Evolutionary conservation across 2,329 filamentous ascomycete genomes (phyloP).

Genomic region (Alternaria alternata): DNA sequence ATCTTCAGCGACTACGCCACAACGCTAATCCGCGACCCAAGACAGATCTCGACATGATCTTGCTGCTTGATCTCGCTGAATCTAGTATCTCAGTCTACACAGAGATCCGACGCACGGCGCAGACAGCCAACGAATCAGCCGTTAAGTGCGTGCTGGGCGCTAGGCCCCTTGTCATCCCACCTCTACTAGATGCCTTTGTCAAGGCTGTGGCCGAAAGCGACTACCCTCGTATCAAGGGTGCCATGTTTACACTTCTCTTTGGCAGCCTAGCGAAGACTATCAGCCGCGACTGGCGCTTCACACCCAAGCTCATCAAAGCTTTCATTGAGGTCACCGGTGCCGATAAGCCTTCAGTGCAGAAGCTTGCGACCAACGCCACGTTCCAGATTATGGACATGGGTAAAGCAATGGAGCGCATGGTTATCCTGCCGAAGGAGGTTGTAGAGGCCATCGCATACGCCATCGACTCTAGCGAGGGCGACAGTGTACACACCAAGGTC

Average conservation of each 20-base stretch:
- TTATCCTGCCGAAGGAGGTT: conserved; percentile 76
- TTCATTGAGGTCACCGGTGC: conserved; percentile 91
- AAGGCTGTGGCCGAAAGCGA: conserved; percentile 81
- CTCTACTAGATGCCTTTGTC: conserved; percentile 80
- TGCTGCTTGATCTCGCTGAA: conserved; percentile 86
- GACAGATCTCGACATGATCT: conserved; percentile 84
- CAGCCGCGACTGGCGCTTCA: conserved; percentile 92
- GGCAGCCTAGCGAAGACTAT: conserved; percentile 89
- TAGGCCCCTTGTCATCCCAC: conserved; percentile 86
- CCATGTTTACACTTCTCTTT: conserved; percentile 88
- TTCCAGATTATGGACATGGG: conserved; percentile 93
- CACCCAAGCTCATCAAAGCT: conserved; percentile 84
- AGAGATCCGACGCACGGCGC: conserved; percentile 92
- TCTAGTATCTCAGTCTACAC: conserved; percentile 93
- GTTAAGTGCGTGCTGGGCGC: conserved; percentile 90
- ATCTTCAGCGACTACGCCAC: conserved; percentile 90
- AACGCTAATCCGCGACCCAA: conserved; percentile 89
- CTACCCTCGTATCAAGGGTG: conserved; percentile 92
- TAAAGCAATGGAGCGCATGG: conserved; percentile 84
- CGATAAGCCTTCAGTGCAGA: conserved; percentile 94
- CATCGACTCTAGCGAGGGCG: conserved; percentile 45
- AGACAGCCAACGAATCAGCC: conserved; percentile 90
- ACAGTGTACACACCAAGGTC: conserved; percentile 69
- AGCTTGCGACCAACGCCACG: conserved; percentile 79
- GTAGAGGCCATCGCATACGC: conserved; percentile 68